Conservation (phyloP, 2,329 filamentous ascomycete species). For the Scolecobasidium constrictum region DNA sequence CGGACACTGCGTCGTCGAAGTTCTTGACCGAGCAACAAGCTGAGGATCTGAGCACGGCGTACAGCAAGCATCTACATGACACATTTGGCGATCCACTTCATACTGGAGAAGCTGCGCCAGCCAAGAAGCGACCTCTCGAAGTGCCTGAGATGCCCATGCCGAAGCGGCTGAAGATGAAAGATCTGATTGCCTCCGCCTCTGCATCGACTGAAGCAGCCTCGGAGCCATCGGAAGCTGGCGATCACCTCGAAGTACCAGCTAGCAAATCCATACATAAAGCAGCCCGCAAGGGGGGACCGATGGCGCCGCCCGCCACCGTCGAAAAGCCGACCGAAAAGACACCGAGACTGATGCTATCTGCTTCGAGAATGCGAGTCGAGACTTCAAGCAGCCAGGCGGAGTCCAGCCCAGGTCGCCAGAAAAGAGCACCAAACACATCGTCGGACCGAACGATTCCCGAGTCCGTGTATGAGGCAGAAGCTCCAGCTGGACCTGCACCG, state of each 20-base stretch:
- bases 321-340: background rate
- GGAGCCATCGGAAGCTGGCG: background rate
- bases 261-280: too few species aligned
- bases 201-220: background rate
- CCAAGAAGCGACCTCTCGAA: background rate
- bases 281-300: background rate
- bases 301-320: background rate
- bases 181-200: background rate
- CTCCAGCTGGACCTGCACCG: background rate
- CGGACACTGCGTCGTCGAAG: background rate
- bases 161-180: background rate
- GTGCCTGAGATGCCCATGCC: background rate
- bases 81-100: background rate
- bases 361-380: background rate
- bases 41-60: background rate
- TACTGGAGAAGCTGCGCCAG: background rate
- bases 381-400: background rate
- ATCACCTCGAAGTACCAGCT: too few species aligned
- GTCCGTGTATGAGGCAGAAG: background rate
- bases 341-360: background rate
- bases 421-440: background rate
- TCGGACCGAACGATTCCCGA: too few species aligned
- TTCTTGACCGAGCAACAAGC: background rate
- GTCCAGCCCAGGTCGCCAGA: too few species aligned
- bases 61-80: background rate